Evolutionary conservation across 208 protist species (phyloP).

Genomic region (Ichthyophonus hoferi): DNA sequence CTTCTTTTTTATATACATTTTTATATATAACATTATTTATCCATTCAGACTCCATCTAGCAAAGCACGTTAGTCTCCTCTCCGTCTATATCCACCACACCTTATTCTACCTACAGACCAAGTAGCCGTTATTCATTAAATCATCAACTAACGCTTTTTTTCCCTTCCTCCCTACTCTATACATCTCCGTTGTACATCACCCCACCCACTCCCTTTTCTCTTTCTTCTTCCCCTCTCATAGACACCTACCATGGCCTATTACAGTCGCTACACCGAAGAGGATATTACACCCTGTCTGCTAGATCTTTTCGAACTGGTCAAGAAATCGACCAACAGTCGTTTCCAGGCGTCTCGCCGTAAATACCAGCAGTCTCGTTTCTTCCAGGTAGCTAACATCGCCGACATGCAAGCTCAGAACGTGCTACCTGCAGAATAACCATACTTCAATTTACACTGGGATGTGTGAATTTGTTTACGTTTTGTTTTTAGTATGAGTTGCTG

Average conservation of each 20-base stretch:
- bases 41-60: too few species aligned
- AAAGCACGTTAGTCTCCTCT: too few species aligned
- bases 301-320: conserved; percentile 30
- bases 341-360: conserved; percentile 22
- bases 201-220: neutral
- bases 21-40: too few species aligned
- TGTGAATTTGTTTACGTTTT: too few species aligned
- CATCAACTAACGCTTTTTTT: neutral
- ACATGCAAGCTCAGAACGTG: conserved; percentile 15
- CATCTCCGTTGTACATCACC: neutral
- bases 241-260: conserved; percentile 27
- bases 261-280: conserved; percentile 7
- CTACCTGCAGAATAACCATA: neutral
- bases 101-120: too few species aligned
- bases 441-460: too few species aligned
- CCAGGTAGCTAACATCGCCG: conserved; percentile 5
- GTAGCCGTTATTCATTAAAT: neutral
- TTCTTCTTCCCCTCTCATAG: neutral
- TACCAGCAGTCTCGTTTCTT: conserved; percentile 10
- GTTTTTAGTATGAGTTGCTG: too few species aligned
- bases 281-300: conserved; percentile 15
- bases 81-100: too few species aligned
- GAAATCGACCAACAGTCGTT: neutral
- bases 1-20: too few species aligned
- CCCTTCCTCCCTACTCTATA: neutral